Percentiles rank a stretch among this genome's conserved stretches.
Conservation (phyloP, 192 early-diverging fungal genomes). For the Geranomyces michiganensis region DNA sequence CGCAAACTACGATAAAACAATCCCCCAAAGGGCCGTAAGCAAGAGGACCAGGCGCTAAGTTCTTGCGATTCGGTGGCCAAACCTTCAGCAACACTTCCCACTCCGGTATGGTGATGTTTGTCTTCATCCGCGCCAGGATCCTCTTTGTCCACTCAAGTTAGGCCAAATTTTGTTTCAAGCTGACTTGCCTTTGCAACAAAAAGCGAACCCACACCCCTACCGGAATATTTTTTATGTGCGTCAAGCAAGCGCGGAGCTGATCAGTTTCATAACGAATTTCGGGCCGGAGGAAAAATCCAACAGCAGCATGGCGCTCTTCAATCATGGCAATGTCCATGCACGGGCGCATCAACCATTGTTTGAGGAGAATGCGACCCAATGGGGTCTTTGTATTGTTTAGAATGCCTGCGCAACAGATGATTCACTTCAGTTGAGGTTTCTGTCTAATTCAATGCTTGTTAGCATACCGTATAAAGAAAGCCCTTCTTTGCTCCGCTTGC, state of each 20-base stretch:
- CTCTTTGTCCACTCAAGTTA: constrained; percentile 10
- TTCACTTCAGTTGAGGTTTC: too few relatives aligned
- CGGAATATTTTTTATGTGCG: constrained; percentile 42
- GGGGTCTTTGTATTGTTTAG: constrained; percentile 65
- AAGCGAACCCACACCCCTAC: constrained; percentile 20
- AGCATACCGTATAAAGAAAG: constrained; percentile 73
- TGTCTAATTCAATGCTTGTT: too few relatives aligned
- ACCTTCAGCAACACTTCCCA: constrained; percentile 70
- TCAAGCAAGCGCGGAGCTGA: constrained; percentile 47
- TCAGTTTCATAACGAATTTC: constrained; percentile 47
- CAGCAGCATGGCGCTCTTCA: constrained; percentile 55
- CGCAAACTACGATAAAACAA: constrained; percentile 48
- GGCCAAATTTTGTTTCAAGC: too few relatives aligned
- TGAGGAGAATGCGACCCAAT: constrained; percentile 58
- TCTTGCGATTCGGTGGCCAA: neutral
- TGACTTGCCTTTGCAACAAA: neutral
- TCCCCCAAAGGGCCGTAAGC: neutral
- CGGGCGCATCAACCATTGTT: constrained; percentile 73
- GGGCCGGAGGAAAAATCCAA: constrained; percentile 54
- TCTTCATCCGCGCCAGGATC: constrained; percentile 43
- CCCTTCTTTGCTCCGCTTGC: constrained; percentile 65
- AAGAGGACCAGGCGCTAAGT: neutral
- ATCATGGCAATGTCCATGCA: constrained; percentile 52
- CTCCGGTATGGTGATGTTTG: constrained; percentile 52
- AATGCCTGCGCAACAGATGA: constrained; percentile 52